These are phyloP conservation scores for Symbiodinium natans DNA, from an alignment of 73 alveolate species.

Conservation along the genomic window DNA sequence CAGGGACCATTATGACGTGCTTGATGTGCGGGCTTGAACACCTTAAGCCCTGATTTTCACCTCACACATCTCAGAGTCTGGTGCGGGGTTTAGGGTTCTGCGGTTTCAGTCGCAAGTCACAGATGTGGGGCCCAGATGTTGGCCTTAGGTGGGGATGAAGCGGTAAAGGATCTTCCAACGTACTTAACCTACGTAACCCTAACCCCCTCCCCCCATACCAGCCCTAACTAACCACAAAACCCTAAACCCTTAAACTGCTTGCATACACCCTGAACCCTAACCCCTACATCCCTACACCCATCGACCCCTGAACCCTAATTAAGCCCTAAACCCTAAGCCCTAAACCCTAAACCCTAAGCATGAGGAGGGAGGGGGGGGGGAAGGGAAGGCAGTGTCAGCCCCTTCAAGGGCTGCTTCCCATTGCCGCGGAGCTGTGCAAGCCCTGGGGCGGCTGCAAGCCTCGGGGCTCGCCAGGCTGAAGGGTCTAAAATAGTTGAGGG, in stretches of 20 bases:
- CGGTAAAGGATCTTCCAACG: too few relatives aligned
- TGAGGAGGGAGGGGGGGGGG: too few relatives aligned
- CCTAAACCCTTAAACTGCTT: background rate
- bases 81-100: background rate
- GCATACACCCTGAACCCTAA: background rate
- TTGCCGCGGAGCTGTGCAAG: background rate
- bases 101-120: background rate
- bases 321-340: background rate
- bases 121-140: too few relatives aligned
- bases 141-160: too few relatives aligned
- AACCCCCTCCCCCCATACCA: too few relatives aligned
- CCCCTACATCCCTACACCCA: background rate
- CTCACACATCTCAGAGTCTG: too few relatives aligned
- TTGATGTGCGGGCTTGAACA: background rate
- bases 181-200: too few relatives aligned
- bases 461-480: background rate
- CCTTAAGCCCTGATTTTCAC: too few relatives aligned
- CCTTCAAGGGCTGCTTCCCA: too few relatives aligned
- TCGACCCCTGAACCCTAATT: background rate
- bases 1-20: background rate
- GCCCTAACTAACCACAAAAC: background rate
- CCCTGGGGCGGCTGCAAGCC: background rate
- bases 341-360: too few relatives aligned
- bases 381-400: too few relatives aligned
- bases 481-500: background rate